Conservation (phyloP, 108 stramenopile species). For the Cyclotella choctawhatcheeana region DNA sequence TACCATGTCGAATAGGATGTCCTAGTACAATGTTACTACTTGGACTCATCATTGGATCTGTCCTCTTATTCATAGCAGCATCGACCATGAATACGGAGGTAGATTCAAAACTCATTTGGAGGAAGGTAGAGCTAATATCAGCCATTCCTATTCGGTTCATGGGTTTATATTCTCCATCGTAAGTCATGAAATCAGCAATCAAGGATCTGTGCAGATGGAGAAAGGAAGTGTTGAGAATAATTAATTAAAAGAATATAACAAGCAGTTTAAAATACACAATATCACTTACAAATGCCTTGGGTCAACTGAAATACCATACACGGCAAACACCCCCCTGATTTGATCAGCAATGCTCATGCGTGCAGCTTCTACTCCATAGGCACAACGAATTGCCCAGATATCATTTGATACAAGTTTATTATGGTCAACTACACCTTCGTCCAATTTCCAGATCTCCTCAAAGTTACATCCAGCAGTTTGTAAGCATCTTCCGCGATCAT, state of each 20-base stretch:
- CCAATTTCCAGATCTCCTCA: conserved; percentile 89
- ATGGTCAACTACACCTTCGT: conserved; percentile 83
- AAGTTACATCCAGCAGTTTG: conserved; percentile 97
- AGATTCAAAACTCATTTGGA: conserved; percentile 99
- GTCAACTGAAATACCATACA: conserved; percentile 98
- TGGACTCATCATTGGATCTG: conserved; percentile 85
- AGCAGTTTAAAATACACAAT: not conserved
- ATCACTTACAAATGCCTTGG: conserved; percentile 87
- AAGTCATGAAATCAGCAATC: conserved; percentile 99
- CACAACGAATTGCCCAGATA: conserved; percentile 88
- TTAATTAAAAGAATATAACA: not conserved
- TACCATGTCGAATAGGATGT: conserved; percentile 89
- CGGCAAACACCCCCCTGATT: conserved; percentile 97
- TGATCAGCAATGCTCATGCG: conserved; percentile 94
- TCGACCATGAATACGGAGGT: conserved; percentile 94
- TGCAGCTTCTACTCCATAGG: conserved; percentile 99
- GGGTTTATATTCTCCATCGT: conserved; percentile 93
- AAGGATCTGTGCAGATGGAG: conserved; percentile 47
- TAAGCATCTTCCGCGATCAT: conserved; percentile 85
- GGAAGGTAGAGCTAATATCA: conserved; percentile 87
- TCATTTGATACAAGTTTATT: conserved; percentile 90
- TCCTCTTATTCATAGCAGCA: conserved; percentile 79
- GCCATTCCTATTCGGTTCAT: conserved; percentile 98
- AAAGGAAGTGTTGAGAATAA: not conserved
- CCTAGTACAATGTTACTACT: conserved; percentile 96